Evolutionary conservation across 306 rosid genomes (phyloP).

Genomic region (Glycine tomentella): DNA sequence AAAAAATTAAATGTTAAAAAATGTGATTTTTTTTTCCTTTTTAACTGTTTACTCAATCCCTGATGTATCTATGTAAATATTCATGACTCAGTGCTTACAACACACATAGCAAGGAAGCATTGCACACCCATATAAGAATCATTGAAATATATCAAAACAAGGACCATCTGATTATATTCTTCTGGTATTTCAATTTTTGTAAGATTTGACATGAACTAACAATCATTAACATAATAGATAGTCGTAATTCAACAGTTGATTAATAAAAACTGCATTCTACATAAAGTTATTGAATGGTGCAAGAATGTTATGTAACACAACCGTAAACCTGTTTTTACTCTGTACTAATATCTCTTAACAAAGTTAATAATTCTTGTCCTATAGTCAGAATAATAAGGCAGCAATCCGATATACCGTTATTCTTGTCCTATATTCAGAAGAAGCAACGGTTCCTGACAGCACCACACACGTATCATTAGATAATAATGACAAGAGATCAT

Average conservation of each 20-base stretch:
- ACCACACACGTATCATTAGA: constrained; percentile 51
- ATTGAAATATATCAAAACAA: not conserved
- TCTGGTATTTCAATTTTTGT: not conserved
- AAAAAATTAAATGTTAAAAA: too few species aligned
- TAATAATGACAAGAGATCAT: constrained; percentile 70
- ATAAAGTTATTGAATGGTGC: not conserved
- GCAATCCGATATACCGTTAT: constrained; percentile 61
- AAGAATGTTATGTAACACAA: not conserved
- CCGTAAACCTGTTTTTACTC: not conserved
- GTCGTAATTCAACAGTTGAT: not conserved
- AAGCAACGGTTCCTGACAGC: constrained; percentile 68
- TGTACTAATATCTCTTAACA: not conserved
- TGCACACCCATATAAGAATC: not conserved
- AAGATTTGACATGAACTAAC: not conserved
- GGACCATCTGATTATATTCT: not conserved
- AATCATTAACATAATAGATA: not conserved
- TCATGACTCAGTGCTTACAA: not conserved
- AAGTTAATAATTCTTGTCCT: constrained; percentile 48
- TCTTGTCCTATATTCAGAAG: constrained; percentile 81
- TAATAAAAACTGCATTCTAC: not conserved
- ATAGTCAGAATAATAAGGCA: constrained; percentile 50
- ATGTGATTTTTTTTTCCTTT: not conserved
- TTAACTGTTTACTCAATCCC: not conserved
- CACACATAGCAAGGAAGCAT: not conserved
- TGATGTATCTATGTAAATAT: not conserved